Conservation (phyloP, 2,329 filamentous ascomycete genomes). For the Botrytis medusae region DNA sequence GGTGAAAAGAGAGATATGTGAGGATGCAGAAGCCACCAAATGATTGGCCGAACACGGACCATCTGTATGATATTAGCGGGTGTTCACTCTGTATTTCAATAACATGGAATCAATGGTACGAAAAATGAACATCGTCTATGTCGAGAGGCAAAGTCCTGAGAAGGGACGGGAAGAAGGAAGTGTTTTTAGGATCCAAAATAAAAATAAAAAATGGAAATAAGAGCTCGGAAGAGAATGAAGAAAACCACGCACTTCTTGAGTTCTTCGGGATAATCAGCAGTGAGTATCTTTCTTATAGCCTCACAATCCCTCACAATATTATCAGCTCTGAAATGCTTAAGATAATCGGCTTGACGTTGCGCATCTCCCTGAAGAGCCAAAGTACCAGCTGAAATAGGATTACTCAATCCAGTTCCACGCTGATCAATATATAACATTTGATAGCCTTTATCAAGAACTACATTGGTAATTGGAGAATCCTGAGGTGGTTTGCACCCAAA, state of each 20-base stretch:
- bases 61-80: conserved; percentile 48
- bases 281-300: conserved; percentile 75
- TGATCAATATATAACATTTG: conserved; percentile 88
- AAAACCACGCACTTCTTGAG: conserved; percentile 61
- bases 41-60: conserved; percentile 86
- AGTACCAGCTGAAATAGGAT: conserved; percentile 72
- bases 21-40: conserved; percentile 87
- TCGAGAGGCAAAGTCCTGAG: not conserved
- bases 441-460: conserved; percentile 76
- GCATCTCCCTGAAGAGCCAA: conserved; percentile 64
- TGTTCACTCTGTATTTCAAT: not conserved
- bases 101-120: not conserved
- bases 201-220: not conserved
- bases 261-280: conserved; percentile 64
- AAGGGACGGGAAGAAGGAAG: not conserved
- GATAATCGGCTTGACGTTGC: conserved; percentile 71
- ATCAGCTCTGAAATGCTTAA: conserved; percentile 84
- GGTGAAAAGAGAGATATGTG: conserved; percentile 80
- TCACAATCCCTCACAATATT: conserved; percentile 89
- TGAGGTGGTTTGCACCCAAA: conserved; percentile 70
- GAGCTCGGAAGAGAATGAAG: not conserved
- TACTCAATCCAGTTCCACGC: conserved; percentile 82
- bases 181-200: not conserved
- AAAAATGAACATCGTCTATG: not conserved
- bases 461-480: conserved; percentile 67